Evolutionary conservation across 148 eudicot genomes (phyloP).

Genomic region (Persicaria tinctoria): DNA sequence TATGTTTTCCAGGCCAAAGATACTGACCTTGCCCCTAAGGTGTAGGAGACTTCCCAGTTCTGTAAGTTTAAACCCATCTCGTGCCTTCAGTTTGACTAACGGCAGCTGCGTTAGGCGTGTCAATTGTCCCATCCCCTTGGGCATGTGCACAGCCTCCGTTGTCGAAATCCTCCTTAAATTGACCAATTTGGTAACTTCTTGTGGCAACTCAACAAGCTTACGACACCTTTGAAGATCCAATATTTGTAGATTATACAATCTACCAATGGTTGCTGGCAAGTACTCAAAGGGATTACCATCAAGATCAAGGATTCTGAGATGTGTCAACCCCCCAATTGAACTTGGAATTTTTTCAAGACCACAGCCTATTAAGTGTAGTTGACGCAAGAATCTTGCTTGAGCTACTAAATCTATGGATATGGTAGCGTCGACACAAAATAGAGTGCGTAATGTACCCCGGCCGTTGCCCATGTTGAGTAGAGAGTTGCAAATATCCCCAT

Average conservation of each 20-base stretch:
- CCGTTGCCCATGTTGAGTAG: neutral
- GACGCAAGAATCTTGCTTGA: conserved; percentile 7
- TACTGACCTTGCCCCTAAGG: neutral
- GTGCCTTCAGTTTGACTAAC: neutral
- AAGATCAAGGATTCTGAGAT: neutral
- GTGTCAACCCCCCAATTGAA: neutral
- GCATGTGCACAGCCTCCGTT: conserved; percentile 1
- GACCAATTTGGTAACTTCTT: neutral
- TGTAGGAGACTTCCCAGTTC: neutral
- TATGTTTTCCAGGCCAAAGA: neutral
- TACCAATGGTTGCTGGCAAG: neutral
- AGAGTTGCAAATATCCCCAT: neutral
- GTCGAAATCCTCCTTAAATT: neutral
- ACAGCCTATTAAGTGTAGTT: neutral
- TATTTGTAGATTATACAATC: neutral
- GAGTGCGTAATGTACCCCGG: neutral
- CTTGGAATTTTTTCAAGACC: neutral
- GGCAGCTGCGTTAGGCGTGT: neutral
- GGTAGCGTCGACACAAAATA: neutral
- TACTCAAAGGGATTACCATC: neutral
- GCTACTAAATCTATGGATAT: neutral
- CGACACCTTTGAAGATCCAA: neutral
- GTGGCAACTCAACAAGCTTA: neutral
- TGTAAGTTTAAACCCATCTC: neutral
- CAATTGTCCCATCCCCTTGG: conserved; percentile 2